Percentiles rank a stretch among this genome's conserved stretches.
Conservation (phyloP, 2,329 filamentous ascomycete species). For the Aspergillus neoniger region DNA sequence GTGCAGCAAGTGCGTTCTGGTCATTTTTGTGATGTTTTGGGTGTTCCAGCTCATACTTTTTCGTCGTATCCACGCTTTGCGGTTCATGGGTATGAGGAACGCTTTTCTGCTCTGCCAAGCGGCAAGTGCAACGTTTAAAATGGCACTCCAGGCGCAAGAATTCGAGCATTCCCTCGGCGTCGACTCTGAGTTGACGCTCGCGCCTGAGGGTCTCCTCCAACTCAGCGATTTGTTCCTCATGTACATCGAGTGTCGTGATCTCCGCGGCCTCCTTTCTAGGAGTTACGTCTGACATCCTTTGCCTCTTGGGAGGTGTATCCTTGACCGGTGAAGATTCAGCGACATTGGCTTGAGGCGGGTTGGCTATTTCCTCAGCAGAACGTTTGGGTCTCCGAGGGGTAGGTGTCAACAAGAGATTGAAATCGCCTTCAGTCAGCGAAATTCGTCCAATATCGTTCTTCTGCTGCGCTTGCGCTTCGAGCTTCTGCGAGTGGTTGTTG, state of each 20-base stretch:
- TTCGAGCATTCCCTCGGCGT: constrained; percentile 59
- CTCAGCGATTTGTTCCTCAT: constrained; percentile 48
- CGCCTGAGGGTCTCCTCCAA: constrained; percentile 52
- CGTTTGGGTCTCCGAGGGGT: constrained; percentile 39
- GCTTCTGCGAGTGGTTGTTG: constrained; percentile 35
- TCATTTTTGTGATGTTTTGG: background rate
- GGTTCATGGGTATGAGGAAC: constrained; percentile 43
- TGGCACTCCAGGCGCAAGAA: constrained; percentile 54
- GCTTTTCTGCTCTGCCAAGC: constrained; percentile 46
- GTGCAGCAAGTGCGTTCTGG: background rate
- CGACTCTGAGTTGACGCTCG: constrained; percentile 53
- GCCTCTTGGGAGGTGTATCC: constrained; percentile 38
- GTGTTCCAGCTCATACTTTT: constrained; percentile 24
- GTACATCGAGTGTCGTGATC: constrained; percentile 25
- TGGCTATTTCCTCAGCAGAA: constrained; percentile 31
- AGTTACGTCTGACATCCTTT: constrained; percentile 34
- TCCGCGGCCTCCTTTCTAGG: constrained; percentile 30
- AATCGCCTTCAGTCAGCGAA: constrained; percentile 35
- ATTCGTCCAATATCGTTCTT: constrained; percentile 31
- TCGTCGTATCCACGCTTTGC: background rate
- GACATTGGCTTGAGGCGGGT: constrained; percentile 19
- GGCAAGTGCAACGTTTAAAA: constrained; percentile 51
- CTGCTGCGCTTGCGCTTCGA: constrained; percentile 37
- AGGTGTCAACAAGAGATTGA: constrained; percentile 33
- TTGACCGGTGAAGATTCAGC: constrained; percentile 16